Percentiles rank a stretch among this genome's conserved stretches.
Evolutionary conservation across 805 yeast species (phyloP).

Genomic region (Wickerhamomyces silvicola): DNA sequence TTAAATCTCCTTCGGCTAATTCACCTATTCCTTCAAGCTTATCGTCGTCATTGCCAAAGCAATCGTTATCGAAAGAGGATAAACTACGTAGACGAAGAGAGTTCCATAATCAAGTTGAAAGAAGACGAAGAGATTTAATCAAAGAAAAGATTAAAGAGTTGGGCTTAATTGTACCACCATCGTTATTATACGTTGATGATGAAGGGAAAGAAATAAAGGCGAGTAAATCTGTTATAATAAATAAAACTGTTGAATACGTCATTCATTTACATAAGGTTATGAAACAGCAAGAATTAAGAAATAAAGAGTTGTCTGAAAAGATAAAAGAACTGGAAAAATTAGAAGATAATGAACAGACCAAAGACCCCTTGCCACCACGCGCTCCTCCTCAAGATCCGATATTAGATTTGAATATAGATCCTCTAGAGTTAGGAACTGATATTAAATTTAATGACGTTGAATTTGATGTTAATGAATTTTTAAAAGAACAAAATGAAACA

Average conservation of each 20-base stretch:
- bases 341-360: conserved; percentile 11
- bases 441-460: conserved; percentile 4
- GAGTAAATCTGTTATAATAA: conserved; percentile 72
- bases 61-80: conserved; percentile 50
- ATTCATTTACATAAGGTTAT: conserved; percentile 56
- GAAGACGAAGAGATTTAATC: conserved; percentile 85
- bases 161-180: conserved; percentile 75
- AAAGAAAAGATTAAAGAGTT: conserved; percentile 83
- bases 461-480: conserved; percentile 21
- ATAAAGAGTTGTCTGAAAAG: conserved; percentile 32
- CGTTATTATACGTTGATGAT: conserved; percentile 39
- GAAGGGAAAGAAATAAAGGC: conserved; percentile 66
- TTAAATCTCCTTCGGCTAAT: conserved; percentile 26
- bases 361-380: conserved; percentile 6
- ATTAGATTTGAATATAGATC: conserved; percentile 18
- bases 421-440: too few relatives aligned
- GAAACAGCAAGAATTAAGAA: conserved; percentile 45
- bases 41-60: conserved; percentile 26
- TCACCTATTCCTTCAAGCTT: conserved; percentile 22
- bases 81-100: conserved; percentile 74
- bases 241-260: conserved; percentile 76
- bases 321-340: conserved; percentile 29
- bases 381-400: conserved; percentile 10
- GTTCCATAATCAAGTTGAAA: conserved; percentile 90
- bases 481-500: conserved; percentile 15